phyloP scores from a whole-genome alignment of 345 rosid species.

The Boechera divaricarpa region DNA sequence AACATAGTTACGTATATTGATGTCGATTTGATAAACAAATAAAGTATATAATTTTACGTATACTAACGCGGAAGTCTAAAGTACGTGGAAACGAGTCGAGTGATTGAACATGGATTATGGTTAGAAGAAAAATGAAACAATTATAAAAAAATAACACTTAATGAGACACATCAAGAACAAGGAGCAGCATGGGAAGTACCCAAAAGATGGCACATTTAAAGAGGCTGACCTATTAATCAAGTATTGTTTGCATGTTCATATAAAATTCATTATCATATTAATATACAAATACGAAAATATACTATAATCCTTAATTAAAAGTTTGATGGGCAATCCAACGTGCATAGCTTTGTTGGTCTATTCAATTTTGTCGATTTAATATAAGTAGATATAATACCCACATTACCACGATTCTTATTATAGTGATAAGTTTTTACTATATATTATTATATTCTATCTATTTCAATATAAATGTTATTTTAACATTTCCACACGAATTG shows the following conservation, averaged over 20 bases:
- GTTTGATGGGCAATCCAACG: slow-evolving; percentile 31
- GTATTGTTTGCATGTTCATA: slow-evolving; percentile 33
- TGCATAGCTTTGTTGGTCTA: slow-evolving; percentile 35
- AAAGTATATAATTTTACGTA: not conserved
- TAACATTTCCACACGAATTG: not conserved
- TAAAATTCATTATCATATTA: not conserved
- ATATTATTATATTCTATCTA: too few relatives aligned
- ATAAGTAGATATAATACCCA: not conserved
- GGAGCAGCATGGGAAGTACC: slow-evolving; percentile 41
- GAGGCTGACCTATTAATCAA: slow-evolving; percentile 39
- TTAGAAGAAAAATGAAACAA: slow-evolving; percentile 20
- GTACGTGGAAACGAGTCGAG: slow-evolving; percentile 20
- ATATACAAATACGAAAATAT: slow-evolving; percentile 1
- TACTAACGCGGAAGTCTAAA: not conserved
- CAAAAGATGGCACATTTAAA: slow-evolving; percentile 35
- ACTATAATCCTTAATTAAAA: slow-evolving; percentile 5
- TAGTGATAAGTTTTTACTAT: not conserved
- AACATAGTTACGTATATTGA: not conserved
- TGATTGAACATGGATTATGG: slow-evolving; percentile 27
- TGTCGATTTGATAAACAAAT: not conserved
- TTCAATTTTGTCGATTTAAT: slow-evolving; percentile 1
- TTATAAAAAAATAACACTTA: not conserved
- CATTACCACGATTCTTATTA: not conserved
- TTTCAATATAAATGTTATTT: too few relatives aligned
- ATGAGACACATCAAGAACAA: slow-evolving; percentile 39